Evolutionary conservation across 306 rosid species (phyloP).

Genomic region (Cicer bijugum): DNA sequence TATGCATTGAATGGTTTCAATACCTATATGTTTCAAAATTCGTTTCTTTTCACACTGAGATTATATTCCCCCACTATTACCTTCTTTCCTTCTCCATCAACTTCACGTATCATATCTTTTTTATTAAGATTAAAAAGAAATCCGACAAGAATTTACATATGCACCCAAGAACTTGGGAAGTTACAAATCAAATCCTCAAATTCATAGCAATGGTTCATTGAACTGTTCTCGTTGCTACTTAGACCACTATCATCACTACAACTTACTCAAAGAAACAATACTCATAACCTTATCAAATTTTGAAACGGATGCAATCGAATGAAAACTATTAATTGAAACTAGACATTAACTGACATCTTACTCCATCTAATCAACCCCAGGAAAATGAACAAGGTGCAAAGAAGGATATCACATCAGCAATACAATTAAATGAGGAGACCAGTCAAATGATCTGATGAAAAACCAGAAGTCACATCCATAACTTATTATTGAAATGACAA

Average conservation of each 20-base stretch:
- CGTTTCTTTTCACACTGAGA: constrained; percentile 24
- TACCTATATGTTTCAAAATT: constrained; percentile 13
- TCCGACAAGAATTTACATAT: not conserved
- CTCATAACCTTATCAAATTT: not conserved
- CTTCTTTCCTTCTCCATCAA: constrained; percentile 26
- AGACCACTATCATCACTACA: constrained; percentile 26
- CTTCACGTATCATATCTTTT: constrained; percentile 7
- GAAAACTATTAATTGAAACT: constrained; percentile 11
- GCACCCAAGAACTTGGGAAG: constrained; percentile 4
- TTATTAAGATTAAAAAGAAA: not conserved
- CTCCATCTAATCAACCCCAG: constrained; percentile 14
- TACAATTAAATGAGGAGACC: constrained; percentile 15
- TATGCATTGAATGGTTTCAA: constrained; percentile 21
- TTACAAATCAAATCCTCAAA: constrained; percentile 25
- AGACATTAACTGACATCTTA: constrained; percentile 28
- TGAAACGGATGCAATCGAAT: constrained; percentile 8
- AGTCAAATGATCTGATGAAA: constrained; percentile 20
- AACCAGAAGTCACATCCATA: constrained; percentile 21
- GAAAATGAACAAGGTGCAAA: constrained; percentile 20
- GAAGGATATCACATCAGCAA: constrained; percentile 24
- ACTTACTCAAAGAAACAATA: constrained; percentile 7
- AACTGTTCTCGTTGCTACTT: constrained; percentile 9
- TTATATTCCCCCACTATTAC: constrained; percentile 3
- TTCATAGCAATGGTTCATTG: constrained; percentile 25
- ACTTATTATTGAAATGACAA: constrained; percentile 19